These are phyloP conservation scores for Phytophthora palmivora DNA, from an alignment of 352 stramenopile species.

Conservation along the genomic window DNA sequence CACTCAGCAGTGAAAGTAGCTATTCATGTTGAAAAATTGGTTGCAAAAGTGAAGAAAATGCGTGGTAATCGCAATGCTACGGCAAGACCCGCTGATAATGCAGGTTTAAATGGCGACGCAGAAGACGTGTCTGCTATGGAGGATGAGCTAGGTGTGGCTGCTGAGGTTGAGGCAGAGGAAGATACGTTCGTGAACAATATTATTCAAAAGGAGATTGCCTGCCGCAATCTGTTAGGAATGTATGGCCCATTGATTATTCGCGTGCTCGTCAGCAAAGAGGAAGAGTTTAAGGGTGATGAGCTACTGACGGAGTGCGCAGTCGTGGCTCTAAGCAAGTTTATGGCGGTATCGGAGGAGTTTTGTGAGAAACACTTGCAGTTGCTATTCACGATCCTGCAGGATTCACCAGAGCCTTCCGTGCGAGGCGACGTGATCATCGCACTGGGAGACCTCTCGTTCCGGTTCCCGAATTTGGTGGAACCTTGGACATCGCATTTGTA, in stretches of 20 bases:
- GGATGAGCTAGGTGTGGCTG: constrained; percentile 92
- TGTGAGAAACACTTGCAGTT: constrained; percentile 96
- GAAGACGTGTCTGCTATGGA: constrained; percentile 91
- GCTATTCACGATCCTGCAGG: constrained; percentile 93
- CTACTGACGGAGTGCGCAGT: constrained; percentile 93
- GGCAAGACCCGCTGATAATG: constrained; percentile 26
- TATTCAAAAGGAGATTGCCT: constrained; percentile 93
- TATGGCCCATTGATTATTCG: constrained; percentile 93
- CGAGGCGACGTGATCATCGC: constrained; percentile 97
- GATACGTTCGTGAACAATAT: constrained; percentile 94
- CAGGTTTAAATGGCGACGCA: constrained; percentile 38
- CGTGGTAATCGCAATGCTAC: constrained; percentile 69
- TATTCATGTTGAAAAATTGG: constrained; percentile 94
- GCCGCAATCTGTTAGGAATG: constrained; percentile 90
- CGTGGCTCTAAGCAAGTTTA: constrained; percentile 98
- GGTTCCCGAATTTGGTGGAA: constrained; percentile 98
- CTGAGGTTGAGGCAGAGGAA: constrained; percentile 89
- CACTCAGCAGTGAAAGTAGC: constrained; percentile 95
- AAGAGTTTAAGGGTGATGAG: constrained; percentile 69
- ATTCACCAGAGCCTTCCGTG: constrained; percentile 76
- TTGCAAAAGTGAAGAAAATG: constrained; percentile 83
- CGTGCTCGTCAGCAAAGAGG: constrained; percentile 71
- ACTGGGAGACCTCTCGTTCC: constrained; percentile 96
- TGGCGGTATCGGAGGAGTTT: constrained; percentile 96
- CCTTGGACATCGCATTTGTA: constrained; percentile 98